phyloP scores from a whole-genome alignment of 1,284 basidiomycete species.

The Ceratobasidium sp. region DNA sequence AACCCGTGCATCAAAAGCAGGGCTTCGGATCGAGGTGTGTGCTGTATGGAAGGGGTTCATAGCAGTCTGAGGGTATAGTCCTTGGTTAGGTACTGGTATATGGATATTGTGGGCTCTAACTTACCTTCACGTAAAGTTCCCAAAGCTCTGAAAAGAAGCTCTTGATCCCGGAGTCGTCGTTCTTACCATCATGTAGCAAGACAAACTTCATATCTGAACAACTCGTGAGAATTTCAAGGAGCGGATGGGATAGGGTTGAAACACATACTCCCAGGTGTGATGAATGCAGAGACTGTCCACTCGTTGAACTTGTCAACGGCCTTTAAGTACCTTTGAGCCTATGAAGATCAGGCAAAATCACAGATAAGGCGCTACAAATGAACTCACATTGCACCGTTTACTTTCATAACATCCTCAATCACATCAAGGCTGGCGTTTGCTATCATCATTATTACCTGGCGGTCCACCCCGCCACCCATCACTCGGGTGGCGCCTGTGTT shows the following conservation, averaged over 20 bases:
- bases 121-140: slow-evolving; percentile 94
- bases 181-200: slow-evolving; percentile 90
- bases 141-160: slow-evolving; percentile 92
- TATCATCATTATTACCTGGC: slow-evolving; percentile 96
- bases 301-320: slow-evolving; percentile 96
- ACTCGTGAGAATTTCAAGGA: slow-evolving; percentile 10
- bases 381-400: slow-evolving; percentile 84
- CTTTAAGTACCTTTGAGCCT: slow-evolving; percentile 82
- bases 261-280: slow-evolving; percentile 88
- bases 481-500: slow-evolving; percentile 34
- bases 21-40: slow-evolving; percentile 82
- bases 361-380: not conserved
- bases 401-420: slow-evolving; percentile 89
- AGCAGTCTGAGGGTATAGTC: slow-evolving; percentile 67
- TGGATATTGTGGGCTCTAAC: slow-evolving; percentile 48
- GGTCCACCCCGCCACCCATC: slow-evolving; percentile 79
- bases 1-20: slow-evolving; percentile 83
- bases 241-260: not conserved
- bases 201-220: slow-evolving; percentile 87
- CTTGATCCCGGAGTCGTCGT: slow-evolving; percentile 89
- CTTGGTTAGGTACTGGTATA: not conserved
- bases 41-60: slow-evolving; percentile 94
- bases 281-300: slow-evolving; percentile 94
- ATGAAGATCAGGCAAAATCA: slow-evolving; percentile 4
- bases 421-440: slow-evolving; percentile 92